phyloP scores from a whole-genome alignment of 257 asterid genomes.

The Nicotiana knightiana region DNA sequence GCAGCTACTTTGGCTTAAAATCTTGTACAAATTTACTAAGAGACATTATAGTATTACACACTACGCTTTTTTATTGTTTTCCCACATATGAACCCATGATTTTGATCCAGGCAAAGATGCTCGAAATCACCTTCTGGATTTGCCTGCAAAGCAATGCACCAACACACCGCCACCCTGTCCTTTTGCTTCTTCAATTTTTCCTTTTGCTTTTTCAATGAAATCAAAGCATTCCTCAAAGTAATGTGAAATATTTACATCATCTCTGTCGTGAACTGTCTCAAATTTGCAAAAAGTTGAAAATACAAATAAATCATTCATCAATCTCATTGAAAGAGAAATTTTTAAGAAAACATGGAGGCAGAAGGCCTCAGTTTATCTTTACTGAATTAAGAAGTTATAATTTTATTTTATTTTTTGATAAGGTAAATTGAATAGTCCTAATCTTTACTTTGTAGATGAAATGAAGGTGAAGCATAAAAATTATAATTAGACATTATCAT shows the following conservation, averaged over 20 bases:
- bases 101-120: background rate
- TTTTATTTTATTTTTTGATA: background rate
- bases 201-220: constrained; percentile 74
- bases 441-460: background rate
- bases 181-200: constrained; percentile 52
- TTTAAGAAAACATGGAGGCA: background rate
- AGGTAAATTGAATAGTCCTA: background rate
- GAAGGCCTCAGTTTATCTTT: constrained; percentile 2
- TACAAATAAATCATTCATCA: background rate
- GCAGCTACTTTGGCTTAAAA: constrained; percentile 9
- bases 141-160: constrained; percentile 87
- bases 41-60: background rate
- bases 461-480: background rate
- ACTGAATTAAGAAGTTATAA: background rate
- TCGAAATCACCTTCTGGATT: constrained; percentile 66
- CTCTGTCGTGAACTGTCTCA: constrained; percentile 60
- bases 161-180: constrained; percentile 56
- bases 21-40: background rate
- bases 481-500: background rate
- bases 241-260: constrained; percentile 36
- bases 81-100: background rate
- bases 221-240: constrained; percentile 68
- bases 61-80: background rate
- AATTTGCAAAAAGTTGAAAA: constrained; percentile 10
- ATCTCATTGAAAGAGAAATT: background rate